Conservation (phyloP, 108 stramenopile genomes). For the Cyclostephanos invisitatus region DNA sequence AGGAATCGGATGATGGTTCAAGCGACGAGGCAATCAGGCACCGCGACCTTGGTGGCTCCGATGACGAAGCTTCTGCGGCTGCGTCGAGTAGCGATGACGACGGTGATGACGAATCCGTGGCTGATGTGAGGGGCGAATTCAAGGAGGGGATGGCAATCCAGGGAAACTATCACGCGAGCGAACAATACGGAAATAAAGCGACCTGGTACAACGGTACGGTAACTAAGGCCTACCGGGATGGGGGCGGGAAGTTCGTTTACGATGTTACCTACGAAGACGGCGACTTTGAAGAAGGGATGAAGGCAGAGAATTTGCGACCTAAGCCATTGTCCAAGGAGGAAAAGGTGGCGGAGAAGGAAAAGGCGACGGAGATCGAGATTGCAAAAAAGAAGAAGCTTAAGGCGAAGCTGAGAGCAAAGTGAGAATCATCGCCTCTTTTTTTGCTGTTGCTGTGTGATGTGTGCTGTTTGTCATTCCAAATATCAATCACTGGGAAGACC, state of each 20-base stretch:
- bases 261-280: conserved; percentile 88
- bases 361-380: conserved; percentile 34
- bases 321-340: conserved; percentile 53
- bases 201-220: conserved; percentile 77
- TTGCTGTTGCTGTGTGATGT: conserved; percentile 13
- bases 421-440: conserved; percentile 29
- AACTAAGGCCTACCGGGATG: conserved; percentile 42
- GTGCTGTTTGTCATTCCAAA: conserved; percentile 32
- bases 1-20: conserved; percentile 26
- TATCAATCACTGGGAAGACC: conserved; percentile 17
- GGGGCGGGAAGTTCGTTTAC: conserved; percentile 56
- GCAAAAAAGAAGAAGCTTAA: conserved; percentile 64
- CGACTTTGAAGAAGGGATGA: conserved; percentile 82
- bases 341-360: conserved; percentile 47
- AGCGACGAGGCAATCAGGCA: conserved; percentile 2
- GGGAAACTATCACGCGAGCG: conserved; percentile 76
- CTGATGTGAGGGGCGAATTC: conserved; percentile 31
- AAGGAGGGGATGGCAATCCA: conserved; percentile 66
- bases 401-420: conserved; percentile 79
- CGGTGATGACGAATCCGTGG: conserved; percentile 38
- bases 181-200: conserved; percentile 77
- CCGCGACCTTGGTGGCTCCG: conserved; percentile 28
- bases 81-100: conserved; percentile 27
- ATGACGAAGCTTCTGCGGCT: conserved; percentile 47
- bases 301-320: conserved; percentile 61